Evolutionary conservation across 1,284 basidiomycete genomes (phyloP), one percentile per base, ranked within the genome.

Genomic region (Ustilago trichophora): DNA sequence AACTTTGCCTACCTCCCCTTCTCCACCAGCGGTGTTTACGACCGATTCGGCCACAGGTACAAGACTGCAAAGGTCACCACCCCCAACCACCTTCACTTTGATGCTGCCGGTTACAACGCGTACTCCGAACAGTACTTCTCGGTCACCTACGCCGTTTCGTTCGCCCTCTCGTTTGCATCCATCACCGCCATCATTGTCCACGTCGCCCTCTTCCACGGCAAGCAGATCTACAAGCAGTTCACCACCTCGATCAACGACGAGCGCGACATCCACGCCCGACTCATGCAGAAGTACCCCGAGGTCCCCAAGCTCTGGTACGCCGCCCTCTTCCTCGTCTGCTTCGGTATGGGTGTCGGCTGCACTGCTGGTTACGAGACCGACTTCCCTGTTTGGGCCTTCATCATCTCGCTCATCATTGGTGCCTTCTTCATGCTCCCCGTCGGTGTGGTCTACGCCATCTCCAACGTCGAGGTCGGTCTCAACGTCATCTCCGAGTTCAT

Each of bases 281-380:
- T 94, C 36, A 95, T 95, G 92, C 84, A 85, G 54, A 84, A 82
- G 25, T 95, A 95, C 82, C 83, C 85, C 2, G 91, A 93, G 77
- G 90, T 92, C 26, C 87, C 87, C 15, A 84, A 85, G 70, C 77
- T 75, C 67, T 86, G 84, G 75, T 88, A 87, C 66, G 75, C 78
- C 3, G 26, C 77, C 3, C 71, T 87, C 22, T 88, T 90, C 40
- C 53, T 87, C 46, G 60, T 87, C 60, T 86, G 88, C 62, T 84
- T 91, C 71, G 84, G 87, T 26, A 82, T 90, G 59, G 85, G 90
- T 50, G 83, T 89, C 68, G 83, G 88, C 48, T 85, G 87, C 18
- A 86, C 91, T 52, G 87, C 90, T 75, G 85, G 89, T 13, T 91
- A 87, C 87, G 82, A 85, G 13, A 88, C 90, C 2, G 84, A 86